phyloP scores from a whole-genome alignment of 371 early-diverging fungal genomes.

The Choanephora cucurbitarum region DNA sequence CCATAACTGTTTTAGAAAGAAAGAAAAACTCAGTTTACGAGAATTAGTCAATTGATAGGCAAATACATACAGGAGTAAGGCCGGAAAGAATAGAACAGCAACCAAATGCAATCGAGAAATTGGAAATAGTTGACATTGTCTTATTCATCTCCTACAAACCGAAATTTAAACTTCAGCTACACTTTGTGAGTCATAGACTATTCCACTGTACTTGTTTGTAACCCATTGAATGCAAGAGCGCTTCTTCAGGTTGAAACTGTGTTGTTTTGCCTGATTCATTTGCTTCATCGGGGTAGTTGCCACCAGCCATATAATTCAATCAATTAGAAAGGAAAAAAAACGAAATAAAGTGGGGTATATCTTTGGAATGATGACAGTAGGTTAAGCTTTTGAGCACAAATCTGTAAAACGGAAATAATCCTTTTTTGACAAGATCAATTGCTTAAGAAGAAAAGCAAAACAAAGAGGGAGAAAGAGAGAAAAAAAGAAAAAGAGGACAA shows the following conservation, averaged over 20 bases:
- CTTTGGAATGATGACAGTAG: too few species aligned
- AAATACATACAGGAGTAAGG: conserved; percentile 51
- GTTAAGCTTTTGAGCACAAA: too few species aligned
- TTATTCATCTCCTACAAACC: conserved; percentile 61
- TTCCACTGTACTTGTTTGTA: conserved; percentile 52
- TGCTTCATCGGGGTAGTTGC: conserved; percentile 16
- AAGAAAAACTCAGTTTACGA: too few species aligned
- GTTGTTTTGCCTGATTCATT: conserved; percentile 34
- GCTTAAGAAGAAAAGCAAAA: conserved; percentile 5
- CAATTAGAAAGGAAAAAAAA: conserved; percentile 3
- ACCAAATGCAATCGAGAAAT: conserved; percentile 66
- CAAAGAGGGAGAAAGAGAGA: not conserved
- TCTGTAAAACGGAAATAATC: not conserved
- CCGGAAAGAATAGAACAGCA: conserved; percentile 66
- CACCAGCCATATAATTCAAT: conserved; percentile 24
- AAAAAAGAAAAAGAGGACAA: too few species aligned
- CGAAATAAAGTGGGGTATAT: too few species aligned
- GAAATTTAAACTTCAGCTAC: not conserved
- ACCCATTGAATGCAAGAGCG: conserved; percentile 54
- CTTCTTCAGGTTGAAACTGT: conserved; percentile 40
- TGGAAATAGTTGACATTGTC: conserved; percentile 63
- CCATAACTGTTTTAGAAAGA: conserved; percentile 35
- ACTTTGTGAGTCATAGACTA: not conserved
- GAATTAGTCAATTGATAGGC: not conserved
- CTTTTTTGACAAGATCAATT: not conserved